Evolutionary conservation across 2,329 filamentous ascomycete species (phyloP), one percentile per base, ranked within the genome.

Genomic region (Pyrenophora teres): DNA sequence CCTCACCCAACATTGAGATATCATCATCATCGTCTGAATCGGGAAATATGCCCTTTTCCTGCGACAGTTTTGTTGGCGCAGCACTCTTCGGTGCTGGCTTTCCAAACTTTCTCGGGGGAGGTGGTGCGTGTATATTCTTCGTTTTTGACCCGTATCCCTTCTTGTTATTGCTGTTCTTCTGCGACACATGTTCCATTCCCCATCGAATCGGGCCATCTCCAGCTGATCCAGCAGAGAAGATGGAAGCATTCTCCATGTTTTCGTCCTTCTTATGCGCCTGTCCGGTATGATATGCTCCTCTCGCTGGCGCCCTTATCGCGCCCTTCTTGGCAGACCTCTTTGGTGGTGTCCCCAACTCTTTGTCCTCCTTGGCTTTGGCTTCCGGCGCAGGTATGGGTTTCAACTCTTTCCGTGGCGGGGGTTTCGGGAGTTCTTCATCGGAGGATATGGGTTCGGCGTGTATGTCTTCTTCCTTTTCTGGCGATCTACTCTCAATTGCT

Each of bases 381-480:
- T 32, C 44, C 23, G 41, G 19, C 15, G 55, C 25, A 8, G 41
- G 38, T 46, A 41, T 31, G 10, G 32, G 27, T 21, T 42, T 47
- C 21, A 36, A 39, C 3, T 56, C 19, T 15, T 56, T 52, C 39
- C 49, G 51, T 2, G 54, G 48, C 21, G 44, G 40, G 15, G 42
- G 25, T 19, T 39, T 19, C 12, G 44, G 42, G 3, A 42, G 32
- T 41, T 68, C 65, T 15, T 67, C 63, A 39, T 57, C 57, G 10
- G 67, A 64, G 2, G 60, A 64, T 2, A 60, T 13, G 2, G 69
- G 67, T 3, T 68, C 64, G 1, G 56, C 56, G 35, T 57, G 40
- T 25, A 67, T 19, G 21, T 51, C 19, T 52, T 42, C 16, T 57
- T 40, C 40, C 6, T 44, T 35, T 35, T 43, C 12, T 8, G 40